Evolutionary conservation across 352 stramenopile species (phyloP), one percentile per base, ranked within the genome.

Genomic region (Phytopythium litorale): DNA sequence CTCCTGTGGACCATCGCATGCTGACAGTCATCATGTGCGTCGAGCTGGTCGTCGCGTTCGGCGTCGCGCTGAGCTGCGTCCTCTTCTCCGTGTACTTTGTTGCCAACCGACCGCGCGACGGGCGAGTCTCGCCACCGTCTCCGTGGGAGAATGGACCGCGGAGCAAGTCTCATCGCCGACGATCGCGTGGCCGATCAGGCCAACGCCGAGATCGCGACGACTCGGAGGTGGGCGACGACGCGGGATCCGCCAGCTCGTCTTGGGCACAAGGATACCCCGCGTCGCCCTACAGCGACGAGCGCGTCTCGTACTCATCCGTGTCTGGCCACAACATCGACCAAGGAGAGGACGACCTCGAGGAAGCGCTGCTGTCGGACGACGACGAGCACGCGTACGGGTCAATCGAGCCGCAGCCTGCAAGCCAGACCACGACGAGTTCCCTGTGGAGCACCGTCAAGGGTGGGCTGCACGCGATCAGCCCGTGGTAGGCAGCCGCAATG

Each of bases 51-150:
- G 87, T 95, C 38, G 87, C 87, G 19, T 91, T 95, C 48, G 81
- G 67, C 38, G 87, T 95, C 13, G 87, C 87, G 18, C 72, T 95
- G 50, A 77, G 82, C 13, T 95, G 87, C 56, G 84, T 95, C 38
- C 71, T 94, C 33, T 91, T 95, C 62, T 95, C 87, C 1, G 84
- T 95, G 12, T 95, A 95, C 64, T 95, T 95, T 67, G 84, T 95
- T 33, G 86, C 75, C 6, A 95, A 93, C 69, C 87, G 87, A 8
- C 87, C 87, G 18, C 81, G 78, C 19, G 75, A 87, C 25, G 67
- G 35, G 32, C 56, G 61, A n/a, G 18, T 32, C 12, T 21, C 52
- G 15, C 53, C 63, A 25, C 68, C 66, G 21, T 70, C 23, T 37
- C 16, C 68, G 46, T 25, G 25, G 23, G 40, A 60, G 28, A 51